These are phyloP conservation scores for Alloteropsis angusta DNA, from an alignment of 202 grass and related monocot genomes.

Conservation along the genomic window DNA sequence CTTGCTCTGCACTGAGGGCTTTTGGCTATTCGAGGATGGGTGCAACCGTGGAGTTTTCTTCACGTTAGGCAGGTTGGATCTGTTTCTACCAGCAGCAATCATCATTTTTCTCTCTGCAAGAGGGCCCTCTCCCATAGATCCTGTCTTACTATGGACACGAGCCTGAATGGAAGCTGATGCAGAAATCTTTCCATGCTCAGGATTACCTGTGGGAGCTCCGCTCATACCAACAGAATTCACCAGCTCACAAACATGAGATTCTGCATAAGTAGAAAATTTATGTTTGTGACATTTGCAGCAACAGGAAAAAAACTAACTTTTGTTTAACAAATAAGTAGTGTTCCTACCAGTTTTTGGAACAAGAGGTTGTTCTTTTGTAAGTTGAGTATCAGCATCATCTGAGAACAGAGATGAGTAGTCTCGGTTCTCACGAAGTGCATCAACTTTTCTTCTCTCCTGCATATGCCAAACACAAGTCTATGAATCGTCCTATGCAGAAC, in stretches of 20 bases:
- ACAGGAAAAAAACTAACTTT: neutral
- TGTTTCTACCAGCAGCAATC: conserved; percentile 3
- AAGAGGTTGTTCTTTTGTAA: neutral
- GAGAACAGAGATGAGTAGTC: conserved; percentile 77
- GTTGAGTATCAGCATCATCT: conserved; percentile 43
- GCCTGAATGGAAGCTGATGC: neutral
- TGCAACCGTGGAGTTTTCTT: neutral
- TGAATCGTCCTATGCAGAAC: neutral
- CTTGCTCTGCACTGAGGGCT: conserved; percentile 3
- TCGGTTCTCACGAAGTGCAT: conserved; percentile 55
- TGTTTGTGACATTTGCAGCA: neutral
- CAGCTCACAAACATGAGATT: neutral
- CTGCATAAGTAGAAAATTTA: neutral
- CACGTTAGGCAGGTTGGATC: neutral
- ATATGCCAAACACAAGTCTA: neutral
- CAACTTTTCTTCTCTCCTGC: conserved; percentile 68
- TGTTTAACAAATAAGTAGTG: neutral
- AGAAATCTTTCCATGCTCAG: neutral
- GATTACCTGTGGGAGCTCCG: neutral
- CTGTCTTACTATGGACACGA: neutral
- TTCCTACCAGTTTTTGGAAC: conserved; percentile 5
- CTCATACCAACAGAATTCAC: neutral
- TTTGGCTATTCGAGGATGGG: neutral
- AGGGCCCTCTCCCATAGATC: neutral
- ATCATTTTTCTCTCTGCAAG: neutral